Conservation (phyloP, 2,329 filamentous ascomycete genomes). For the Malbranchea cinnamomea region DNA sequence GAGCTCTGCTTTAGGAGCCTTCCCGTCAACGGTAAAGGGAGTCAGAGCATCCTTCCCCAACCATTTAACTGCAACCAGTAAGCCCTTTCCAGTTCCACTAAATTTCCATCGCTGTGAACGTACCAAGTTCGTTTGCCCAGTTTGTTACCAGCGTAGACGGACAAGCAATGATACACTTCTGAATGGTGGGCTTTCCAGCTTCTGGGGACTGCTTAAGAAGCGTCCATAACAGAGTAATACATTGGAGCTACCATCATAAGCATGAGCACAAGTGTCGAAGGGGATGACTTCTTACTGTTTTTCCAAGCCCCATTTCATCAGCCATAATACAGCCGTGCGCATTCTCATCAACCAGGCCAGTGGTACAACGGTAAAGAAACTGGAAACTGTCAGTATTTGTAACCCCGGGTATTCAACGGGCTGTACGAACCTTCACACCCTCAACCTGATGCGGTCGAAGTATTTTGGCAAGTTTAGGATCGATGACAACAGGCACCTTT, state of each 20-base stretch:
- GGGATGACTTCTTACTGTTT: constrained; percentile 42
- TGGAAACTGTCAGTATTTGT: constrained; percentile 15
- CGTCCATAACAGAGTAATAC: constrained; percentile 94
- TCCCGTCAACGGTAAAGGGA: constrained; percentile 93
- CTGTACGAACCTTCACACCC: constrained; percentile 55
- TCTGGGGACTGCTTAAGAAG: constrained; percentile 89
- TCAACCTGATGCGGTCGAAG: constrained; percentile 94
- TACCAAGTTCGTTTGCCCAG: constrained; percentile 81
- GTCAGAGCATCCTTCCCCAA: constrained; percentile 79
- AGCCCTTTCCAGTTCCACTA: constrained; percentile 2
- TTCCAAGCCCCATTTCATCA: constrained; percentile 95
- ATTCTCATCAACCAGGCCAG: constrained; percentile 84
- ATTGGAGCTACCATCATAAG: constrained; percentile 50
- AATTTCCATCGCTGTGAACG: constrained; percentile 6
- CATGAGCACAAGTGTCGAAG: constrained; percentile 5
- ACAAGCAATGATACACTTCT: constrained; percentile 93
- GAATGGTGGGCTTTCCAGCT: constrained; percentile 82
- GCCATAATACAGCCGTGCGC: constrained; percentile 99
- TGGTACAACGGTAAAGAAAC: constrained; percentile 90
- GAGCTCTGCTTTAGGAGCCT: constrained; percentile 86
- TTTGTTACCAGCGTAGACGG: constrained; percentile 93
- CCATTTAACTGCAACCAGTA: constrained; percentile 56
- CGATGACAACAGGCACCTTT: constrained; percentile 92
- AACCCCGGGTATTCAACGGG: neutral
- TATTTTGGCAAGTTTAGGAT: constrained; percentile 76